Evolutionary conservation across 257 asterid genomes (phyloP).

Genomic region (Ophiorrhiza pumila): DNA sequence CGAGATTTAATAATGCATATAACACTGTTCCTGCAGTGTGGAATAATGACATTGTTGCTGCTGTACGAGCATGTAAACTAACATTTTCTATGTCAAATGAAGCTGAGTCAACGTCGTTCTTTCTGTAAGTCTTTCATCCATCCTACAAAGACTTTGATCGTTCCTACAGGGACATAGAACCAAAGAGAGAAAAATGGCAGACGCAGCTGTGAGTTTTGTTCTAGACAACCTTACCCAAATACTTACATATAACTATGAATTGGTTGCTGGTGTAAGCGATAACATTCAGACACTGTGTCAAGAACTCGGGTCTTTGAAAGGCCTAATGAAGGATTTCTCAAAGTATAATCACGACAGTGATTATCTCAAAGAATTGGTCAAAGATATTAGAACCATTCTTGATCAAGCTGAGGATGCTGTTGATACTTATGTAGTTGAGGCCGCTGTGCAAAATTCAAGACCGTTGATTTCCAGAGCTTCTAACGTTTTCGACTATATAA

Average conservation of each 20-base stretch:
- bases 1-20: no score
- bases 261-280: conserved; percentile 21
- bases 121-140: no score
- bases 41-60: no score
- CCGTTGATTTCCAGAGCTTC: conserved; percentile 24
- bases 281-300: conserved; percentile 37
- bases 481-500: conserved; percentile 32
- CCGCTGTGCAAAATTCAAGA: conserved; percentile 47
- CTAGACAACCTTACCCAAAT: conserved; percentile 45
- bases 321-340: conserved; percentile 40
- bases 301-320: conserved; percentile 41
- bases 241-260: neutral
- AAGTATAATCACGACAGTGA: conserved; percentile 36
- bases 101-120: no score
- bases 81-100: no score
- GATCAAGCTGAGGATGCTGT: conserved; percentile 55
- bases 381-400: conserved; percentile 40
- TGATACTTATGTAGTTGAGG: conserved; percentile 45
- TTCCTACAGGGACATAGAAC: neutral
- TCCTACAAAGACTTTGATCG: no score
- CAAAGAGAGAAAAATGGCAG: neutral
- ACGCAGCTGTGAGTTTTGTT: conserved; percentile 53
- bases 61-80: no score
- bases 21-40: no score
- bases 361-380: conserved; percentile 31